phyloP scores from a whole-genome alignment of 108 stramenopile species.

The Cyclotella sp. region DNA sequence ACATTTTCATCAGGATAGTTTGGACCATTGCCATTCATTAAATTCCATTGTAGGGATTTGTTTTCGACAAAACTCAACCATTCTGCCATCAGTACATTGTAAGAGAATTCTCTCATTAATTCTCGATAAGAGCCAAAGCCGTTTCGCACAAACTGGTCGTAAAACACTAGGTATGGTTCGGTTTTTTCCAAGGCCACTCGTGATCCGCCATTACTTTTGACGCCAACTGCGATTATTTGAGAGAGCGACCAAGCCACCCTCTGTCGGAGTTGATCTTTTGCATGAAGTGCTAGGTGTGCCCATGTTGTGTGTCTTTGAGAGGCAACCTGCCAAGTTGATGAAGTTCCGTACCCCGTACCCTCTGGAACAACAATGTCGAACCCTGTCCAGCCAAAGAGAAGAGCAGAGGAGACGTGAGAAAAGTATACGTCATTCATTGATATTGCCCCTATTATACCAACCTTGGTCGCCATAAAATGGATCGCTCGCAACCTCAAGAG shows the following conservation, averaged over 20 bases:
- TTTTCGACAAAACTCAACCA: constrained; percentile 58
- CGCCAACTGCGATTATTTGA: constrained; percentile 34
- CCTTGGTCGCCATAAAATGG: constrained; percentile 34
- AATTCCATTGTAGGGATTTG: constrained; percentile 34
- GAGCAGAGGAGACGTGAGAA: background rate
- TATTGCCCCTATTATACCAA: background rate
- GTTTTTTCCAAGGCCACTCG: constrained; percentile 16
- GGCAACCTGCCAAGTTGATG: constrained; percentile 23
- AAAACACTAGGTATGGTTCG: constrained; percentile 31
- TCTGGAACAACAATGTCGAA: constrained; percentile 32
- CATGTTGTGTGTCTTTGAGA: constrained; percentile 31
- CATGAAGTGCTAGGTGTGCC: constrained; percentile 29
- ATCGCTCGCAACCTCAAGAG: constrained; percentile 53
- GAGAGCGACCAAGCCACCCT: constrained; percentile 52
- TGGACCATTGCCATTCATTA: constrained; percentile 7
- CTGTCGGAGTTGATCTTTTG: constrained; percentile 55
- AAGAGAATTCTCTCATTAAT: constrained; percentile 46
- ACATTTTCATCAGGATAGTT: constrained; percentile 33
- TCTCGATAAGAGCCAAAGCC: constrained; percentile 50
- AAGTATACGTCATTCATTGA: background rate
- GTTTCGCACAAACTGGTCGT: constrained; percentile 52
- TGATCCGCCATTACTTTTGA: constrained; percentile 38
- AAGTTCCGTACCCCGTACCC: background rate
- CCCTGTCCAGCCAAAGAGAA: background rate
- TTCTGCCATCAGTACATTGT: constrained; percentile 63